Percentiles rank a stretch among this genome's conserved stretches.
phyloP scores from a whole-genome alignment of 495 filamentous ascomycete genomes.

The Aspergillus campestris region DNA sequence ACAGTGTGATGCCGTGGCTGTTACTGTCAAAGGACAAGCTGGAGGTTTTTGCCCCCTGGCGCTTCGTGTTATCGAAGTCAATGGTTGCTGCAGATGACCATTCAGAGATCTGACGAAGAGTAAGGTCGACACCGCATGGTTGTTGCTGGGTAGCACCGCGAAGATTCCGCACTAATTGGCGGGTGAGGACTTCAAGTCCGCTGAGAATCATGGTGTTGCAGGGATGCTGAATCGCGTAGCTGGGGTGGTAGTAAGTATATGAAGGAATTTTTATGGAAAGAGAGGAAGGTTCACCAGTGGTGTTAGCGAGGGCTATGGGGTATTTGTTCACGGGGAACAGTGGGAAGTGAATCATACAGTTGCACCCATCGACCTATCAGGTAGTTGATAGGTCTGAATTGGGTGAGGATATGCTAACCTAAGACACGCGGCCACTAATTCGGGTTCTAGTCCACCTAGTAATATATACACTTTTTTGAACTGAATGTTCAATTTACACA shows the following conservation, averaged over 20 bases:
- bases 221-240: background rate
- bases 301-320: too few species aligned
- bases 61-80: conserved; percentile 35
- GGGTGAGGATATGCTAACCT: too few species aligned
- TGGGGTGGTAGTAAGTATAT: background rate
- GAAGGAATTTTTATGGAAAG: too few species aligned
- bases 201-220: conserved; percentile 14
- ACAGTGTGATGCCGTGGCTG: conserved; percentile 13
- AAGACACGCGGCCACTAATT: too few species aligned
- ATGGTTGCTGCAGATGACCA: conserved; percentile 34
- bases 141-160: conserved; percentile 18
- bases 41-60: conserved; percentile 20
- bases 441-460: too few species aligned
- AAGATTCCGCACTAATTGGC: conserved; percentile 25
- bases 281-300: too few species aligned
- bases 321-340: too few species aligned
- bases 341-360: too few species aligned
- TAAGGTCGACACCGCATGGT: conserved; percentile 39
- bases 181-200: conserved; percentile 17
- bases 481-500: too few species aligned
- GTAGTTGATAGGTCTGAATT: too few species aligned
- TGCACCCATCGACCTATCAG: too few species aligned
- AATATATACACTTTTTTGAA: too few species aligned
- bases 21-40: conserved; percentile 13
- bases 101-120: conserved; percentile 20